phyloP scores from a whole-genome alignment of 805 yeast genomes.

The Cyberlindnera euphorbiae region DNA sequence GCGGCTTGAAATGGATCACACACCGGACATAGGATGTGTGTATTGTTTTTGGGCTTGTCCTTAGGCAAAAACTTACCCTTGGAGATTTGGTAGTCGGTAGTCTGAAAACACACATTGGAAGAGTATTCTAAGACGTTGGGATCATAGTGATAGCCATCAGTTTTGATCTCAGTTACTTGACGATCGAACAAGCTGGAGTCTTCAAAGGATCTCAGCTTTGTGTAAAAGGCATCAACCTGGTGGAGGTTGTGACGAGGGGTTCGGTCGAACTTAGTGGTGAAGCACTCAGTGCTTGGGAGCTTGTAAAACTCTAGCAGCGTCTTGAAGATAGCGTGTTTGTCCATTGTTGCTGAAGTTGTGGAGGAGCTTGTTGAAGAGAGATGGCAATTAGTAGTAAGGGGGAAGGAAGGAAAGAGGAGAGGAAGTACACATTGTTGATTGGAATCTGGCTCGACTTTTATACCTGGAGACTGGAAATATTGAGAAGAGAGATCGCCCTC shows the following conservation, averaged over 20 bases:
- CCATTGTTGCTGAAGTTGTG: not conserved
- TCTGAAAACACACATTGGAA: constrained; percentile 10
- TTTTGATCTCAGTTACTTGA: no score
- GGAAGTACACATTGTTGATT: no score
- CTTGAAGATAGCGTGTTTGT: not conserved
- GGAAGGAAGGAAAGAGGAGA: no score
- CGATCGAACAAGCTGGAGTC: no score
- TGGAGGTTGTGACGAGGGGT: not conserved
- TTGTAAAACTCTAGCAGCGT: not conserved
- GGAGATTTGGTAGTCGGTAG: constrained; percentile 8
- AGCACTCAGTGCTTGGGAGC: not conserved
- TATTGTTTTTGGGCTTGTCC: constrained; percentile 13
- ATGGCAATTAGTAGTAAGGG: no score
- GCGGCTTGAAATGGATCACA: constrained; percentile 11
- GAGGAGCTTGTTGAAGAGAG: no score
- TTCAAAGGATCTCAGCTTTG: not conserved
- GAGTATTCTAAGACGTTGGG: constrained; percentile 4
- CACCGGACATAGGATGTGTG: constrained; percentile 14
- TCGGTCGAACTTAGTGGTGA: not conserved
- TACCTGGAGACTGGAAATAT: no score
- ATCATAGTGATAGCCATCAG: constrained; percentile 12
- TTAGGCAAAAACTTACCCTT: constrained; percentile 3
- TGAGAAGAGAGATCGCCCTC: no score
- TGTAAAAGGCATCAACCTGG: not conserved
- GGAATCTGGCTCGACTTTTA: no score